These are phyloP conservation scores for Botrytis sinoallii DNA, from an alignment of 2,329 filamentous ascomycete genomes.

Conservation along the genomic window DNA sequence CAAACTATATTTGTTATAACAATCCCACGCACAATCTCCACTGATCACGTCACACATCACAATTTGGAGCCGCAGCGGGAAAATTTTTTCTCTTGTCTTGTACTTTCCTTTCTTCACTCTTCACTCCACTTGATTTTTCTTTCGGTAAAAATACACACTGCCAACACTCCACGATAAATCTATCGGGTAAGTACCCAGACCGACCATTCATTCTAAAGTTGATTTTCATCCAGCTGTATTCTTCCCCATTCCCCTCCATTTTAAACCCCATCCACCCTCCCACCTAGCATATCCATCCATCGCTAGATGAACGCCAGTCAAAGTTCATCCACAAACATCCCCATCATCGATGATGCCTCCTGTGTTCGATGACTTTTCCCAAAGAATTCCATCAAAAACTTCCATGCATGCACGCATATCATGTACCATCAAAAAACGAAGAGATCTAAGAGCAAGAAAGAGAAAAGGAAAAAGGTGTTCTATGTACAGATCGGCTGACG, in stretches of 20 bases:
- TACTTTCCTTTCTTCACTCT: neutral
- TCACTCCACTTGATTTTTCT: too few relatives aligned
- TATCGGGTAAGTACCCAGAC: neutral
- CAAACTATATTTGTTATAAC: too few relatives aligned
- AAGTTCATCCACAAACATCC: neutral
- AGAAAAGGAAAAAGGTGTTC: slow-evolving; percentile 6
- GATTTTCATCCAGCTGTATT: neutral
- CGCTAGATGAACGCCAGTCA: slow-evolving; percentile 17
- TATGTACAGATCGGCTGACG: slow-evolving; percentile 25
- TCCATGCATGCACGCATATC: slow-evolving; percentile 1
- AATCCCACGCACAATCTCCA: neutral
- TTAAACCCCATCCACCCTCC: neutral
- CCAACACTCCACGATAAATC: neutral
- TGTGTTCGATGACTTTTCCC: neutral
- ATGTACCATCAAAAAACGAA: slow-evolving; percentile 6
- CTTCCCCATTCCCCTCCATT: neutral
- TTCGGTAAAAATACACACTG: slow-evolving; percentile 1
- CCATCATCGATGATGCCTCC: neutral
- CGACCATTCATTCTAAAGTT: neutral
- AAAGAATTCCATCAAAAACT: slow-evolving; percentile 3
- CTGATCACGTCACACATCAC: neutral
- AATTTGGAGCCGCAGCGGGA: neutral
- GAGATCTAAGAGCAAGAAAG: slow-evolving; percentile 14
- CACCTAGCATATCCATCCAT: slow-evolving; percentile 8
- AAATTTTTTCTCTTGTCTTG: neutral